Conservation (phyloP, 768 basidiomycete genomes). For the Boletellus emodensis region DNA sequence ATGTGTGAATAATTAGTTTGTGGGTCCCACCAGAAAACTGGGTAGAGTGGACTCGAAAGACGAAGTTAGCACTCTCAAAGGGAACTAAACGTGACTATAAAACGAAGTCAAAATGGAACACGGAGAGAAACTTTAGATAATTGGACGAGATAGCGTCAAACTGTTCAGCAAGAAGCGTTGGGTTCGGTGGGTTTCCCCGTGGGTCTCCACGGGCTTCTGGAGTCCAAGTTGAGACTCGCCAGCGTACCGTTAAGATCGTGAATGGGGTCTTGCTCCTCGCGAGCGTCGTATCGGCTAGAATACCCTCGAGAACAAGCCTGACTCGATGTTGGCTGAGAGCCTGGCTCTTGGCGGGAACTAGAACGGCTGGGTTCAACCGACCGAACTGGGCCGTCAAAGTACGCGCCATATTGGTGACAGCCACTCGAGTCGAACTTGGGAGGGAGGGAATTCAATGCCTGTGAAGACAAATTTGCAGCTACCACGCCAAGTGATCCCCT, state of each 20-base stretch:
- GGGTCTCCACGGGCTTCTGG: conserved; percentile 33
- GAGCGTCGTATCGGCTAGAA: conserved; percentile 19
- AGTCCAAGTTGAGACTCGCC: conserved; percentile 67
- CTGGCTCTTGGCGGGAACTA: conserved; percentile 44
- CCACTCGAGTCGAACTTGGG: conserved; percentile 43
- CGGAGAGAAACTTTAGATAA: conserved; percentile 10
- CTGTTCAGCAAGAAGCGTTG: conserved; percentile 18
- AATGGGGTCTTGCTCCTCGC: conserved; percentile 49
- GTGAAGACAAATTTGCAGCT: conserved; percentile 42
- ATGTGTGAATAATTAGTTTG: conserved; percentile 26
- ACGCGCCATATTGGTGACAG: conserved; percentile 43
- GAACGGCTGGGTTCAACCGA: conserved; percentile 39
- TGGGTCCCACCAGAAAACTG: conserved; percentile 17
- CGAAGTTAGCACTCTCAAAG: conserved; percentile 13
- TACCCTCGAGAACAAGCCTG: conserved; percentile 31
- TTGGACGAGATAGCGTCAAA: conserved; percentile 3
- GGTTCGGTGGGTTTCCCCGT: conserved; percentile 20
- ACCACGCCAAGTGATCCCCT: conserved; percentile 35
- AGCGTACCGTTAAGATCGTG: conserved; percentile 74
- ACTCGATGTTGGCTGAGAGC: conserved; percentile 54
- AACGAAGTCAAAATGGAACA: conserved; percentile 22
- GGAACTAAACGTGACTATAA: conserved; percentile 15
- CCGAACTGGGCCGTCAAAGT: conserved; percentile 41
- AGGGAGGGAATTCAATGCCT: conserved; percentile 48
- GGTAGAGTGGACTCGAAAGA: conserved; percentile 17